These are phyloP conservation scores for Aciculoconidium aculeatum DNA, from an alignment of 805 yeast genomes.

Conservation along the genomic window DNA sequence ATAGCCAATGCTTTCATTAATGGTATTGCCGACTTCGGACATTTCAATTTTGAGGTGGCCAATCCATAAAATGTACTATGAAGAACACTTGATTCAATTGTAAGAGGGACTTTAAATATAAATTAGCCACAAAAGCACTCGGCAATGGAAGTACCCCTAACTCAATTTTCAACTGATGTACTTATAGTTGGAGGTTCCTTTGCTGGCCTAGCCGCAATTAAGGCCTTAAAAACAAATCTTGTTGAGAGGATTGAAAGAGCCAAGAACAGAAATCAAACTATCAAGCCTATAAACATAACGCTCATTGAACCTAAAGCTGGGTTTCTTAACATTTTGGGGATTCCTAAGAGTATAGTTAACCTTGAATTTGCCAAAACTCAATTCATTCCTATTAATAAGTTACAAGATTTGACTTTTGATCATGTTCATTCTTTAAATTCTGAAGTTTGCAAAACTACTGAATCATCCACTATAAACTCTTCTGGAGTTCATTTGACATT, in stretches of 20 bases:
- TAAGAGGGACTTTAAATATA: too few relatives aligned
- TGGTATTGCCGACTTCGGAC: too few relatives aligned
- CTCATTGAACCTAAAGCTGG: slow-evolving; percentile 37
- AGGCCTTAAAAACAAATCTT: slow-evolving; percentile 23
- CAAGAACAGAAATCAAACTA: slow-evolving; percentile 8
- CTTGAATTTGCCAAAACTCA: slow-evolving; percentile 33
- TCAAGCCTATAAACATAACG: slow-evolving; percentile 26
- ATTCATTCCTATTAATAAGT: slow-evolving; percentile 26
- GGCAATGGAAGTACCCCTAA: too few relatives aligned
- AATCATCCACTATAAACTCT: too few relatives aligned
- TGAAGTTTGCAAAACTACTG: too few relatives aligned
- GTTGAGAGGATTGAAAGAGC: slow-evolving; percentile 9
- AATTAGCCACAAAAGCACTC: too few relatives aligned
- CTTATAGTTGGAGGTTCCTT: slow-evolving; percentile 39
- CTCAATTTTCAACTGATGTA: slow-evolving; percentile 31
- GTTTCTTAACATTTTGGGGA: slow-evolving; percentile 33
- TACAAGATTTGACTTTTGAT: slow-evolving; percentile 25
- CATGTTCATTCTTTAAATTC: slow-evolving; percentile 20
- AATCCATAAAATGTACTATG: too few relatives aligned
- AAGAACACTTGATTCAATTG: too few relatives aligned
- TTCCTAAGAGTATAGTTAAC: slow-evolving; percentile 36
- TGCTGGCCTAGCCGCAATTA: slow-evolving; percentile 34
- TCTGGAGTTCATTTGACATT: too few relatives aligned
- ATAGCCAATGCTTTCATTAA: too few relatives aligned
- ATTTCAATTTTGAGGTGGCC: too few relatives aligned